Conservation (phyloP, 768 basidiomycete genomes). For the Leccinum variicolor region DNA sequence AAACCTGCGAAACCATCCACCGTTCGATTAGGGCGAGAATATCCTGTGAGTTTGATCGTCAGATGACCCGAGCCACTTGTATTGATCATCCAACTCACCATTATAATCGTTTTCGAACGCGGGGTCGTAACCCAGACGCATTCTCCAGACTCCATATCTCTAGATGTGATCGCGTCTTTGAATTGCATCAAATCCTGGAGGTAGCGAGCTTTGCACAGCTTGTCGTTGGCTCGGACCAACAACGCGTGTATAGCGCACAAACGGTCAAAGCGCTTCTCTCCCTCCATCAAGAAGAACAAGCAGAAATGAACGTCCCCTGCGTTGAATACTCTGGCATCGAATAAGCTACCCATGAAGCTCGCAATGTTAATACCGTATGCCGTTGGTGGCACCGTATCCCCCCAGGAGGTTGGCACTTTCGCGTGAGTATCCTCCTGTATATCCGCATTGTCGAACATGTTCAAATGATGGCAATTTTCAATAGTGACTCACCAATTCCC, state of each 20-base stretch:
- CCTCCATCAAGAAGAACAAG: slow-evolving; percentile 22
- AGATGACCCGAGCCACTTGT: neutral
- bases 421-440: slow-evolving; percentile 16
- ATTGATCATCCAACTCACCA: slow-evolving; percentile 12
- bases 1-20: slow-evolving; percentile 21
- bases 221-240: slow-evolving; percentile 30
- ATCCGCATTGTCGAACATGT: neutral
- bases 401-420: neutral
- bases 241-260: slow-evolving; percentile 36
- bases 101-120: slow-evolving; percentile 14
- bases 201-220: slow-evolving; percentile 29
- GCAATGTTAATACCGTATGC: slow-evolving; percentile 28
- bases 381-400: slow-evolving; percentile 4
- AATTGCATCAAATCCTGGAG: slow-evolving; percentile 18
- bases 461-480: neutral
- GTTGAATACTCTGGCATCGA: slow-evolving; percentile 18
- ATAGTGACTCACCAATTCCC: slow-evolving; percentile 15
- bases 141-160: slow-evolving; percentile 10
- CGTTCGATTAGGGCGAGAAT: slow-evolving; percentile 26
- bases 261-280: slow-evolving; percentile 21
- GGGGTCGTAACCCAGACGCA: slow-evolving; percentile 21
- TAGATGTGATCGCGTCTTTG: slow-evolving; percentile 11
- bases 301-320: slow-evolving; percentile 31
- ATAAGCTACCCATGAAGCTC: slow-evolving; percentile 33
- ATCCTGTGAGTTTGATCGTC: slow-evolving; percentile 18